These are phyloP conservation scores for Citrullus mucosospermus DNA, from an alignment of 306 rosid genomes.

Conservation along the genomic window DNA sequence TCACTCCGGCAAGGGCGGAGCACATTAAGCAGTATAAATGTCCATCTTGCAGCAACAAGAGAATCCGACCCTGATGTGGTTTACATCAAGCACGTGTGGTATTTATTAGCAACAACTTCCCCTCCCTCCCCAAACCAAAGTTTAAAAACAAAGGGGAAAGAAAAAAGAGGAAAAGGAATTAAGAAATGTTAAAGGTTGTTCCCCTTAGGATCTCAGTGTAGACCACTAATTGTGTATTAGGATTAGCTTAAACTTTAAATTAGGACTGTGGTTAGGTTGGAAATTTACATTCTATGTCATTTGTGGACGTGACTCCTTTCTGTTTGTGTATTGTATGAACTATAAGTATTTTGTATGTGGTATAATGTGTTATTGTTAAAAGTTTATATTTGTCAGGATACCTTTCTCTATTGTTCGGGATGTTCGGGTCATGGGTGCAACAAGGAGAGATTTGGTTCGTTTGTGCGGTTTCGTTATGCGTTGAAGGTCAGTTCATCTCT, in stretches of 20 bases:
- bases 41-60: slow-evolving; percentile 86
- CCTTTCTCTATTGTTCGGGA: background rate
- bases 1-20: slow-evolving; percentile 78
- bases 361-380: background rate
- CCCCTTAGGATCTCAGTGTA: background rate
- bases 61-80: slow-evolving; percentile 32
- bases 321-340: background rate
- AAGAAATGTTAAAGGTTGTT: background rate
- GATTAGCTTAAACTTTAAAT: background rate
- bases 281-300: background rate
- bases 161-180: background rate
- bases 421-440: background rate
- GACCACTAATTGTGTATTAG: slow-evolving; percentile 8
- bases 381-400: background rate
- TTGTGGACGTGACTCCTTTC: background rate
- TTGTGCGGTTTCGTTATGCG: background rate
- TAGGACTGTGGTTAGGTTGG: slow-evolving; percentile 2
- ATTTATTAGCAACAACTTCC: background rate
- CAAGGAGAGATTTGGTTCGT: background rate
- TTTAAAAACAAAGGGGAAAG: background rate
- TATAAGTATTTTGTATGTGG: background rate
- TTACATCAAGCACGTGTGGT: background rate
- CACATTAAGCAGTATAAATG: slow-evolving; percentile 78
- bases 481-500: background rate
- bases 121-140: background rate